A percentile compares a stretch with the other conserved stretches of the same genome.
These are phyloP conservation scores for Monosporascus sp. DNA, from an alignment of 2,329 filamentous ascomycete species.

Conservation along the genomic window DNA sequence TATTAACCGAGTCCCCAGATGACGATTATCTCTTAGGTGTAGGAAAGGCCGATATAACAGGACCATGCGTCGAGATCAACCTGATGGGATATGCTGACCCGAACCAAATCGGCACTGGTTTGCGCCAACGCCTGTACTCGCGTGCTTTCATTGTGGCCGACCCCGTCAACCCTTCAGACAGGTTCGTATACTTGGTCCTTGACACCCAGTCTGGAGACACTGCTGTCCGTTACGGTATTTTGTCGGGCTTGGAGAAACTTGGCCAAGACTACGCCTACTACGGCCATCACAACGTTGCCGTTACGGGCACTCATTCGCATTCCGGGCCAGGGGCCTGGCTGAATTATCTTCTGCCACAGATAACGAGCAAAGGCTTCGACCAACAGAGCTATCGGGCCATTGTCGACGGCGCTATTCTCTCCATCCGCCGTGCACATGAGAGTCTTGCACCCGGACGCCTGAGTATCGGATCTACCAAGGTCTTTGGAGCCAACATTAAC, in stretches of 20 bases:
- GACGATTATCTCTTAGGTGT: constrained; percentile 48
- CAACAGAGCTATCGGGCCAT: constrained; percentile 84
- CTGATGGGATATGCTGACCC: constrained; percentile 88
- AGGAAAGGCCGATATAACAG: constrained; percentile 54
- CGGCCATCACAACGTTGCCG: constrained; percentile 72
- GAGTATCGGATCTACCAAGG: constrained; percentile 57
- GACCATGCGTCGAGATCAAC: constrained; percentile 80
- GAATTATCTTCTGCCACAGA: constrained; percentile 89
- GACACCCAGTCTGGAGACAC: constrained; percentile 88
- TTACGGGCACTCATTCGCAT: constrained; percentile 91
- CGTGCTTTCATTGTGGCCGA: constrained; percentile 83
- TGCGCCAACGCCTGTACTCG: constrained; percentile 83
- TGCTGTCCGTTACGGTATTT: constrained; percentile 78
- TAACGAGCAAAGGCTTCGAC: constrained; percentile 82
- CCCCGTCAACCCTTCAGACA: constrained; percentile 57
- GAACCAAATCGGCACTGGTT: constrained; percentile 74
- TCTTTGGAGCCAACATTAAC: constrained; percentile 79
- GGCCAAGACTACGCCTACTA: constrained; percentile 72
- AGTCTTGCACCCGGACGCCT: constrained; percentile 47
- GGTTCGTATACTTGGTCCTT: constrained; percentile 81
- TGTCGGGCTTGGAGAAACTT: constrained; percentile 64
- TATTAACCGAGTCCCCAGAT: not conserved
- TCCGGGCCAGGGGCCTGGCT: constrained; percentile 88
- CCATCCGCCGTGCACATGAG: constrained; percentile 76
- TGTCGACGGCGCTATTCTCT: constrained; percentile 76